Base-by-base conservation (phyloP, 495 filamentous ascomycete species). In the Xylaria sp. region DNA sequence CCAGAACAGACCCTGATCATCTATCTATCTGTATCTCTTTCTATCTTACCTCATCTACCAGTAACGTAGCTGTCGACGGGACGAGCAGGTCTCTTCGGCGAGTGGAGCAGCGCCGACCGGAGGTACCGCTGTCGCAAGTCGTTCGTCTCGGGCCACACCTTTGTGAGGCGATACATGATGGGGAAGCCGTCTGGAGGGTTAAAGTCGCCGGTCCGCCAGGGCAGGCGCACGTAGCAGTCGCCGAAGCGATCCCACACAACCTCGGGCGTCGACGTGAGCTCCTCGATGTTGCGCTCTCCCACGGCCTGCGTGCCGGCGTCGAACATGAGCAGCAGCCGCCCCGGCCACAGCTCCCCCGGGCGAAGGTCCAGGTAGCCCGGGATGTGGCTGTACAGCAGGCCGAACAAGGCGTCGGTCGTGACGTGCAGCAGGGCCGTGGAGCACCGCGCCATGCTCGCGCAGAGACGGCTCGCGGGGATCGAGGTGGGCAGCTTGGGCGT, bases 231-330 rank as follows among this genome's bases (percentile, higher is more conserved):
- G 48, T 79, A 77, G 29, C 70, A 50, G 46, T 79, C 77, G 8
- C 72, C 75, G 46, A 77, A 75, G 29, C 77, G 73, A 33, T 79
- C 77, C 68, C 65, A 74, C n/a, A 75, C 71, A 24, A 74, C 70
- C 37, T 71, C 70, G 5, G 35, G 58, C 0, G 14, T 14, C 5
- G 74, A 29, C 11, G 70, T 65, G 26, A 73, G 69, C 15, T 71
- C 72, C 15, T 69, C 67, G 57, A 69, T 19, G n/a, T 37, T n/a
- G 5, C 62, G 71, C 17, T 69, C 41, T 14, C 66, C 61, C 7
- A 71, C 15, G 12, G 66, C 72, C 31, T 73, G 69, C 31, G 43
- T 63, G 19, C 24, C 35, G 12, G 58, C 73, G 41, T 78, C 76
- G 29, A 73, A 65, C 76, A 78, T 74, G 67, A 78, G 35, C 15